Evolutionary conservation across 371 early-diverging fungal genomes (phyloP).

Genomic region (Syncephalis plumigaleata): DNA sequence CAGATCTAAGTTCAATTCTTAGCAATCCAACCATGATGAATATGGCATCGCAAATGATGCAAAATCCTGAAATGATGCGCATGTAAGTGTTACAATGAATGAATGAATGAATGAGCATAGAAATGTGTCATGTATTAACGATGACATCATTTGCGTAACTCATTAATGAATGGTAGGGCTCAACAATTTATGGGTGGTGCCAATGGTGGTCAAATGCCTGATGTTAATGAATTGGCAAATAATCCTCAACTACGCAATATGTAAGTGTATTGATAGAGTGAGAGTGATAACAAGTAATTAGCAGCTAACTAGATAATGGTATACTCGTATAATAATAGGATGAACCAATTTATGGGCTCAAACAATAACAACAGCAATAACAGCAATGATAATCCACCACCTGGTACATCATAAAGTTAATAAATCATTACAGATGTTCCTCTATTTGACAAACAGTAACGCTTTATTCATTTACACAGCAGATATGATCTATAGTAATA

Average conservation of each 20-base stretch:
- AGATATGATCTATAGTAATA: neutral
- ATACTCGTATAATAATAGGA: neutral
- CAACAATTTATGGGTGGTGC: conserved; percentile 1
- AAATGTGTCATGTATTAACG: neutral
- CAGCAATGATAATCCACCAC: neutral
- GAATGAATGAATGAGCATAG: neutral
- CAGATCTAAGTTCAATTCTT: conserved; percentile 55
- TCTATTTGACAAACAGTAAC: neutral
- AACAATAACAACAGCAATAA: neutral
- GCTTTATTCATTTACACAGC: neutral
- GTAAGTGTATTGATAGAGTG: neutral
- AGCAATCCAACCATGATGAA: conserved; percentile 83
- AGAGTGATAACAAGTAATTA: neutral
- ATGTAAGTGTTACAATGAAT: conserved; percentile 4
- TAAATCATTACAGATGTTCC: neutral
- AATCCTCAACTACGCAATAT: neutral
- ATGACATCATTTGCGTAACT: too few species aligned
- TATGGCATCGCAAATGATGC: conserved; percentile 54
- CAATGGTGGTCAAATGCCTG: neutral
- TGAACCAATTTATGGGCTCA: conserved; percentile 2
- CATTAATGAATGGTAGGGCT: too few species aligned
- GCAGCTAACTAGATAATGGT: neutral
- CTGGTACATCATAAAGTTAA: neutral
- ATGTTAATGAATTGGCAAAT: neutral
- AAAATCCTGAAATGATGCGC: conserved; percentile 4